Evolutionary conservation across 345 rosid genomes (phyloP), one percentile per base, ranked within the genome.

Genomic region (Sonneratia alba): DNA sequence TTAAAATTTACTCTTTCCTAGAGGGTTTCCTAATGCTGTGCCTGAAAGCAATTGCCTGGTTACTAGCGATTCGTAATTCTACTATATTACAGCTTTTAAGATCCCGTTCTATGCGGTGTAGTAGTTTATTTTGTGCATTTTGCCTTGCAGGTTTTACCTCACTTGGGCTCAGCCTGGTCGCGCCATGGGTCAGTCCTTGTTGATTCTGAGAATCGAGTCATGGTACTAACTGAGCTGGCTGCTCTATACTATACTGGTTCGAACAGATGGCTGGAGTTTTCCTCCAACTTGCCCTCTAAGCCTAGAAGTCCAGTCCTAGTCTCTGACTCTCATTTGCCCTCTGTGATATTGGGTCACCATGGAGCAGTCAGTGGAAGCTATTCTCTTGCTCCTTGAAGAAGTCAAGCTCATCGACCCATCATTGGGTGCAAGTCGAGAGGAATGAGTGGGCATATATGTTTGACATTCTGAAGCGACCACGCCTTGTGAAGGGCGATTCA

Each of bases 121-220:
- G 36, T 2, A 27, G 66, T 62, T 32, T 10, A 62, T 3, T 62
- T 24, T 62, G 66, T 62, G 37, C 37, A 24, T 61, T 27, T 61
- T 13, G 0, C 49, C 49, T 19, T 36, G 48, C 83, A 73, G 66
- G 89, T 87, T 8, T 77, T 93, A 61, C 98, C 97, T 38, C 94
- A 84, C 74, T 84, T 93, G 7, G 98, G 98, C n/a, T 91, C 97
- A 2, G 97, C 98, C 48, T 93, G 98, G 97, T 93, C 92, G 6
- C 81, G 87, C 6, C 97, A 93, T 75, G 96, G 97, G 13, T 81
- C 91, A 0, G 96, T 93, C 34, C 82, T 93, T 1, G 94, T 88
- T 27, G 94, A 89, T 79, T 85, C 90, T 0, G 77, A 68, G 3
- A 89, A 83, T 70, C 80, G 89, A 71, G 98, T 88, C 70, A 89